Base-by-base conservation (phyloP, 805 yeast species). In the Ogataea angusta region DNA sequence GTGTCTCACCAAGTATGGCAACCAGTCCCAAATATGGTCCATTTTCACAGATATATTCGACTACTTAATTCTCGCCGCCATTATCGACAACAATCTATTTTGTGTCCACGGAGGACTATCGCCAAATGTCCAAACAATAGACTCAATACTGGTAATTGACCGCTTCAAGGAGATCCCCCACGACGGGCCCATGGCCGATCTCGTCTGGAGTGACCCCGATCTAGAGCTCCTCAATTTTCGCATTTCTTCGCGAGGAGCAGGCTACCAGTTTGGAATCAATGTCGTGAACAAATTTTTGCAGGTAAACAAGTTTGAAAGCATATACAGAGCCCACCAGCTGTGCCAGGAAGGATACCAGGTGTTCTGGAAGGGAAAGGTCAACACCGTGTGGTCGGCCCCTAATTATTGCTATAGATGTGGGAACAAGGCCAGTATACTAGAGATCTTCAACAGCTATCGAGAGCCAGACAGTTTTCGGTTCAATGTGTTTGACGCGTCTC, bases 311-410 rank as follows among this genome's bases (percentile, higher is more conserved):
- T 80, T 89, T 73, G 80, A 77, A 22, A 91, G 86, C 59, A 82
- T 93, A 39, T 75, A 89, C 32, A 68, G 99, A 31, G 99, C 99
- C 0, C 99, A 93, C 60, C 99, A 93, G 61, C 69, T 93, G 28
- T 95, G 99, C 60, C 93, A 93, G 56, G 96, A 91, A 56, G 99
- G 99, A 1, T 93, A 80, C 57, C 96, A 91, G 49, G 81, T 87
- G 38, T 81, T 90, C 56, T 93, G 95, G 76, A 79, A 80, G 42
- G 97, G 96, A 3, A 74, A 85, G 47, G 86, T 95, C 33, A 82
- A 95, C 26, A 93, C 99, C 0, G 98, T 93, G 6, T 93, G 99
- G 99, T 82, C 93, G 1, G 99, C 99, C 0, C 99, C 99, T 0
- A 93, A 93, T 59, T 93, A 93, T 59, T 93, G 99, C 59, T 93